These are phyloP conservation scores for Phytophthora citrophthora DNA, from an alignment of 352 stramenopile genomes.

Conservation along the genomic window DNA sequence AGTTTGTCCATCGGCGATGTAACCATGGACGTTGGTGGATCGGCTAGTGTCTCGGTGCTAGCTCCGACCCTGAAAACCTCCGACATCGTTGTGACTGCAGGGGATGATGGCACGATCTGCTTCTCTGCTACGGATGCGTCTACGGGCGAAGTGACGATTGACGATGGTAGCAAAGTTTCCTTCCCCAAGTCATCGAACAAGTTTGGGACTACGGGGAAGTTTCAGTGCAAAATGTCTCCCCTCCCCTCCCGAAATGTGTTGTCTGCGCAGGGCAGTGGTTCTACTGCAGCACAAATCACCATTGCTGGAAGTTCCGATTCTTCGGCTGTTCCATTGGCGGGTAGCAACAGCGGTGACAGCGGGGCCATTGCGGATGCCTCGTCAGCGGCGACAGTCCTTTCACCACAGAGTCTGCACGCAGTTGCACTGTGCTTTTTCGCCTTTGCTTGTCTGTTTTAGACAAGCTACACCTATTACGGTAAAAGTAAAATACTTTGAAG, in stretches of 20 bases:
- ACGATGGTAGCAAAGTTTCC: neutral
- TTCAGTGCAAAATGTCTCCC: neutral
- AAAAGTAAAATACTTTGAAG: too few relatives aligned
- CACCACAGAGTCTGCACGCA: neutral
- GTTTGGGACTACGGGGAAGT: neutral
- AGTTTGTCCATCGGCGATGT: neutral
- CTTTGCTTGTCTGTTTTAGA: neutral
- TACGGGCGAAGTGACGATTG: neutral
- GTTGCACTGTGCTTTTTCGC: neutral
- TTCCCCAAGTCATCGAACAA: neutral
- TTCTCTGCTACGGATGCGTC: neutral
- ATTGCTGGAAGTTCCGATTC: neutral
- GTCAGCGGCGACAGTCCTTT: neutral
- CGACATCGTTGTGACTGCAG: neutral
- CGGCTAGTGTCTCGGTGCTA: neutral
- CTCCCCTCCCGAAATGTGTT: neutral
- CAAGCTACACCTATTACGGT: too few relatives aligned
- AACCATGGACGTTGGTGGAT: neutral
- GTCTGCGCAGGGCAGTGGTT: neutral
- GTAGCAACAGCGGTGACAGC: neutral
- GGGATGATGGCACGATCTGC: neutral
- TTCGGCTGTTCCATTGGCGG: neutral
- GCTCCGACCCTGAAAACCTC: neutral
- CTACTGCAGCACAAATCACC: neutral
- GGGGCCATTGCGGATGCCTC: neutral